Percentiles rank a stretch among this genome's conserved stretches.
phyloP scores from a whole-genome alignment of 2,329 filamentous ascomycete species.

The Rugonectria rugulosa region DNA sequence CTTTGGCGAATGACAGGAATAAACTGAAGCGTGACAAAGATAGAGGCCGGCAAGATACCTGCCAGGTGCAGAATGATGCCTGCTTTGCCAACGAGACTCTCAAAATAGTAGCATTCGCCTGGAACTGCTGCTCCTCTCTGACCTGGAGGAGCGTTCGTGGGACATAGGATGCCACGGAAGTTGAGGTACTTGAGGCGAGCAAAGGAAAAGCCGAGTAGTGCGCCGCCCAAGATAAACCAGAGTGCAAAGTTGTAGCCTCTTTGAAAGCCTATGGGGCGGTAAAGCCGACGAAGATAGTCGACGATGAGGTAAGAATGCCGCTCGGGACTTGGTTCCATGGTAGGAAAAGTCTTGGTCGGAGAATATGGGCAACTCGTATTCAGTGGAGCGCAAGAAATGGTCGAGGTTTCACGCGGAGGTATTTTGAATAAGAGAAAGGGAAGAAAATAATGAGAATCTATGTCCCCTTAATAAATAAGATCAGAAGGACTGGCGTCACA shows the following conservation, averaged over 20 bases:
- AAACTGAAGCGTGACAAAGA: conserved; percentile 58
- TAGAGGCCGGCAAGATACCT: conserved; percentile 52
- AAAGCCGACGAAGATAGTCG: conserved; percentile 38
- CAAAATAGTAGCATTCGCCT: conserved; percentile 53
- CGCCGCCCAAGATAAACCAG: conserved; percentile 57
- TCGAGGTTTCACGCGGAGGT: neutral
- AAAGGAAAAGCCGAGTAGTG: conserved; percentile 34
- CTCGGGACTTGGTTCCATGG: conserved; percentile 8
- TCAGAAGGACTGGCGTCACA: neutral
- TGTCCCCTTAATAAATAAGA: neutral
- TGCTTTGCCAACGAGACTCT: conserved; percentile 30
- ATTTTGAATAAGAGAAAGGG: neutral
- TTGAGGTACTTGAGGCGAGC: conserved; percentile 36
- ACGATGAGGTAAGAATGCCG: neutral
- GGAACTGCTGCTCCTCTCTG: conserved; percentile 33
- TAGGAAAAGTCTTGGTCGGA: neutral
- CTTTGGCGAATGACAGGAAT: conserved; percentile 56
- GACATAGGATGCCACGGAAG: conserved; percentile 45
- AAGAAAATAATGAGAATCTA: neutral
- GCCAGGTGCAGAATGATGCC: conserved; percentile 57
- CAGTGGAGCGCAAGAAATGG: neutral
- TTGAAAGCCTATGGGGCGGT: conserved; percentile 60
- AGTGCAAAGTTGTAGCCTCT: conserved; percentile 65
- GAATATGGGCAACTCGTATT: neutral
- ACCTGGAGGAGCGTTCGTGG: conserved; percentile 13